Base-by-base conservation (phyloP, 2,329 filamentous ascomycete genomes). In the Dactylonectria macrodidyma region DNA sequence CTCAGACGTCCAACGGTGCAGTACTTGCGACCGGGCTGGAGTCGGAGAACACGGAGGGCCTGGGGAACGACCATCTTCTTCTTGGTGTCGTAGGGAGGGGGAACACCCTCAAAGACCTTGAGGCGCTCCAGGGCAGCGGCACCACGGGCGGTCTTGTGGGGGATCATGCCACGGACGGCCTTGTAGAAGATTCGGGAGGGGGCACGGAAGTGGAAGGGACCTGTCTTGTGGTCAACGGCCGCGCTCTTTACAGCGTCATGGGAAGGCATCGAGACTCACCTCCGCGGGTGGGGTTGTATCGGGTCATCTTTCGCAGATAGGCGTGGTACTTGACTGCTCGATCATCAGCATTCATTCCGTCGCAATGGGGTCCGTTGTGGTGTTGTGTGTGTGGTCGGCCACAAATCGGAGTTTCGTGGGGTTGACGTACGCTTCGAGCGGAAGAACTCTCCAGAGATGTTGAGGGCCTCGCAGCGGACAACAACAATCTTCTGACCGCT, bases 361-460 rank as follows among this genome's bases (percentile, higher is more conserved):
- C 64, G 55, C 41, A 36, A 52, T 55, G 55, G 33, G 41, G 16
- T 50, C 71, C 62, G 62, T 46, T 48, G 36, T 61, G 68, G 59
- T 69, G 36, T 64, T 66, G 70, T 62, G 52, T 62, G 69, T 73
- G 71, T 73, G 71, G 56, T 71, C 64, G 65, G 62, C 65, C 72
- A 74, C 65, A 65, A 52, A 36, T 70, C 64, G 69, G 64, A 58
- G n/a, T 65, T 59, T 73, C 46, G 75, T 54, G 38, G 57, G 51
- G 61, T 51, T 46, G 59, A 97, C 95, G 87, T 97, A 99, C 96
- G 93, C 93, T 99, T 99, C 79, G 95, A 92, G 86, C 96, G 95
- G 93, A 99, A 99, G 94, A 99, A 99, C 90, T 98, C 96, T 89
- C 96, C 96, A 79, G 96, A 99, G 91, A 99, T 99, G 92, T 99